These are phyloP conservation scores for Biscogniauxia sp. DNA, from an alignment of 2,329 filamentous ascomycete species.

Conservation along the genomic window DNA sequence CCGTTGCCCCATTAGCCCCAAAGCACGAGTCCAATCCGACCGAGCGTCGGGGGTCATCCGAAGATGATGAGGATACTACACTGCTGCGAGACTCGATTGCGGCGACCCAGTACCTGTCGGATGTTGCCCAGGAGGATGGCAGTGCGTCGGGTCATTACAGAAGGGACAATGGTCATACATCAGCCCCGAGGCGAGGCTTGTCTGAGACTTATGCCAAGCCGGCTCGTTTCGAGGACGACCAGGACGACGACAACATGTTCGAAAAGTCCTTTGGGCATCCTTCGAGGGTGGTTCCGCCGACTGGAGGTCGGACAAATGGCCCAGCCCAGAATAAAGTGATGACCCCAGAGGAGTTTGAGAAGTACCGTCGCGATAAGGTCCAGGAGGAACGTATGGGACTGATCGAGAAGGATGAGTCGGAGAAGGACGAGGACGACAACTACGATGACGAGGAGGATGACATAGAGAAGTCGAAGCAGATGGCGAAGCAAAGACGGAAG, in stretches of 20 bases:
- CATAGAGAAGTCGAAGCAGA: slow-evolving; percentile 67
- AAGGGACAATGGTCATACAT: slow-evolving; percentile 39
- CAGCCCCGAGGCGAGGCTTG: slow-evolving; percentile 24
- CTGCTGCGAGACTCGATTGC: slow-evolving; percentile 52
- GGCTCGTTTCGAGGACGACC: slow-evolving; percentile 31
- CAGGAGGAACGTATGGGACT: slow-evolving; percentile 49
- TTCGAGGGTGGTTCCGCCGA: slow-evolving; percentile 37
- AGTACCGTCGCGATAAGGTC: slow-evolving; percentile 72
- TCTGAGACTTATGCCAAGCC: slow-evolving; percentile 33
- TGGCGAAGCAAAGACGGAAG: slow-evolving; percentile 75
- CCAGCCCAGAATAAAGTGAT: slow-evolving; percentile 71
- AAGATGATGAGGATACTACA: slow-evolving; percentile 52
- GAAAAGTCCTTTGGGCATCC: slow-evolving; percentile 44
- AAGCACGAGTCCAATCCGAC: slow-evolving; percentile 25
- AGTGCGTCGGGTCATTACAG: slow-evolving; percentile 33
- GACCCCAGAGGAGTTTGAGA: slow-evolving; percentile 85
- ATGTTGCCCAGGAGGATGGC: slow-evolving; percentile 18
- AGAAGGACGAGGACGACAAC: slow-evolving; percentile 47
- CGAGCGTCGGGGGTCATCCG: slow-evolving; percentile 31
- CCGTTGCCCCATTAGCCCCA: slow-evolving; percentile 32
- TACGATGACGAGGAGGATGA: slow-evolving; percentile 73
- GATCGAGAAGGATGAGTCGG: slow-evolving; percentile 39
- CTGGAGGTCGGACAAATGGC: slow-evolving; percentile 31
- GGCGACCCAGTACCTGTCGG: slow-evolving; percentile 45
- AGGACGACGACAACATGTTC: slow-evolving; percentile 56